Evolutionary conservation across 2,329 filamentous ascomycete species (phyloP), one percentile per base, ranked within the genome.

Genomic region (Bipolaris gigantea): DNA sequence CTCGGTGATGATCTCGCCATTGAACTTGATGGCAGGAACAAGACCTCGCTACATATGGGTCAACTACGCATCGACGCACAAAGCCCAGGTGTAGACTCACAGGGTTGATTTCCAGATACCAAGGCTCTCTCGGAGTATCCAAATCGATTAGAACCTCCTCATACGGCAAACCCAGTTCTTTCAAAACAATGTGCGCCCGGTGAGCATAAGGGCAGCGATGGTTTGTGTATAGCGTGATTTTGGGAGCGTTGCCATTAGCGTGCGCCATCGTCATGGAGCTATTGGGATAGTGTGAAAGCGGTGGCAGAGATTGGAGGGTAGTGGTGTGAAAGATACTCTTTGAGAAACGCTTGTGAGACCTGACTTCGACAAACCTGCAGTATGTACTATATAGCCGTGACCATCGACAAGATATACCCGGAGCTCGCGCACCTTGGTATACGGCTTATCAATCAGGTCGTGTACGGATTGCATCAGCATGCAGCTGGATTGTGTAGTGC

Each of bases 91-190:
- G 21, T 30, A 3, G 11, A 48, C 44, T 48, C 75, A 81, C 80
- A 2, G 89, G 89, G 77, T 93, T 92, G 70, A 94, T 77, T 47
- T 86, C 79, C 8, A 94, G 82, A 70, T 93, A 94, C 79, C 87
- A 89, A 34, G 83, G 78, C 25, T 87, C 85, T 9, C 90, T 85
- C 0, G 90, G 89, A 9, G 75, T 81, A 62, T 76, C 73, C 42
- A 94, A 80, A 70, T 93, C 88, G 63, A 95, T 89, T 53, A 85
- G 83, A 56, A 89, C 85, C 61, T 90, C 86, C 53, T 89, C 85
- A 64, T 84, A 89, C 0, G 83, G 78, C 27, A 92, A 68, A 10
- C 80, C 80, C 11, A 89, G 81, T 67, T 91, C 89, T 27, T 82
- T 80, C 23, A 92, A 80, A 5, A 82, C 82, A 55, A 91, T 90